These are phyloP conservation scores for Aureobasidium sp. DNA, from an alignment of 2,329 filamentous ascomycete genomes.

Conservation along the genomic window DNA sequence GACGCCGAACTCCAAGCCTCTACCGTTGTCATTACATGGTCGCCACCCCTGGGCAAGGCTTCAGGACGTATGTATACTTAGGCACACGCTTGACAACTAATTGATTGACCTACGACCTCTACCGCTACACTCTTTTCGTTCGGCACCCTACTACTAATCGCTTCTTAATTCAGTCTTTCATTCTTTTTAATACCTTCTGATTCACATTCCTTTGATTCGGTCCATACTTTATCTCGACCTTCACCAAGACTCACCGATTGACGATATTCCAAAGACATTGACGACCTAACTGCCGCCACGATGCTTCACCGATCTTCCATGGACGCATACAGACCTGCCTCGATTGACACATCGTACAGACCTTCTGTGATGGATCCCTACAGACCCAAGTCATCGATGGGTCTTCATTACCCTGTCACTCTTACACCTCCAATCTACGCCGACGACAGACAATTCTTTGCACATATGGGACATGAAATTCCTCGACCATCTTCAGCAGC, in stretches of 20 bases:
- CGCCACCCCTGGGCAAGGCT: conserved; percentile 10
- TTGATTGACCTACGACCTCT: neutral
- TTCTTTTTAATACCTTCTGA: conserved; percentile 13
- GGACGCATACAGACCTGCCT: conserved; percentile 40
- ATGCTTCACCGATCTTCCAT: conserved; percentile 39
- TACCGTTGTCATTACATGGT: conserved; percentile 14
- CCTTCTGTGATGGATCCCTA: conserved; percentile 48
- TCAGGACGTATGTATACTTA: conserved; percentile 10
- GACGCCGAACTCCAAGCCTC: conserved; percentile 13
- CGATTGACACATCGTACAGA: conserved; percentile 20
- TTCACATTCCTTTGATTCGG: neutral
- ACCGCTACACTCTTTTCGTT: conserved; percentile 9
- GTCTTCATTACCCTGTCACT: conserved; percentile 38
- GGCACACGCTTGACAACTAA: neutral
- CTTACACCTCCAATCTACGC: conserved; percentile 40
- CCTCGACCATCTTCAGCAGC: conserved; percentile 47
- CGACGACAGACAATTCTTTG: conserved; percentile 39
- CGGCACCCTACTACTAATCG: conserved; percentile 13
- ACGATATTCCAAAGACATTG: conserved; percentile 10
- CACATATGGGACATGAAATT: conserved; percentile 41
- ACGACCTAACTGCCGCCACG: conserved; percentile 11
- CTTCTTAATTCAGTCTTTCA: conserved; percentile 11
- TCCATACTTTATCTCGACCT: neutral
- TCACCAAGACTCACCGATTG: neutral
- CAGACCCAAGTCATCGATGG: conserved; percentile 41